A percentile compares a stretch with the other conserved stretches of the same genome.
Evolutionary conservation across 2,329 filamentous ascomycete species (phyloP).

Genomic region (Botryotinia convoluta): DNA sequence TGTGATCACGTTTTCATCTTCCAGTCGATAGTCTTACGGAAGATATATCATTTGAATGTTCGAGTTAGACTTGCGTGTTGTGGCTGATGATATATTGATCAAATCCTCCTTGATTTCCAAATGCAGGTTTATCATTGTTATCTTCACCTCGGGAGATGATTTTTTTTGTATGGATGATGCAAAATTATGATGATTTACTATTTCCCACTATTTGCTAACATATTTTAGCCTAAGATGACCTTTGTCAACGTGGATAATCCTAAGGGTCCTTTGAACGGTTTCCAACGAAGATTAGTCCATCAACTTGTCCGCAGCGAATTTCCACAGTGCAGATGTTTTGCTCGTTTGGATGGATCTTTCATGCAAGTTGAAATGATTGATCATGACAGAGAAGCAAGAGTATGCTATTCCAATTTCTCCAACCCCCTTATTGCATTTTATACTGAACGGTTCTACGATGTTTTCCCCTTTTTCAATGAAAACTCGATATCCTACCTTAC

Average conservation of each 20-base stretch:
- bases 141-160: neutral
- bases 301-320: slow-evolving; percentile 64
- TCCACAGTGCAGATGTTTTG: slow-evolving; percentile 37
- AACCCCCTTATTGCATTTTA: neutral
- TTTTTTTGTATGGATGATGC: neutral
- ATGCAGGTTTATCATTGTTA: neutral
- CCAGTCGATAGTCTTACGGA: neutral
- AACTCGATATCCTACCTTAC: neutral
- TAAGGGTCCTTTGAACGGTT: slow-evolving; percentile 48
- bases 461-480: too few relatives aligned
- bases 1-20: neutral
- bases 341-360: slow-evolving; percentile 31
- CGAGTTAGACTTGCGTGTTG: neutral
- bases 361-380: slow-evolving; percentile 37
- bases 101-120: neutral
- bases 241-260: slow-evolving; percentile 48
- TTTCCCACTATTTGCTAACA: neutral
- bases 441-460: neutral
- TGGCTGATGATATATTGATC: neutral
- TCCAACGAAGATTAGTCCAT: slow-evolving; percentile 63
- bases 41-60: neutral
- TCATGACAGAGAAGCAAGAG: slow-evolving; percentile 30
- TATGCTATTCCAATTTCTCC: slow-evolving; percentile 18
- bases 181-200: neutral
- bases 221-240: slow-evolving; percentile 29